Percentiles rank a stretch among this genome's conserved stretches.
Evolutionary conservation across 2,329 filamentous ascomycete genomes (phyloP).

Genomic region (Xylaria polymorpha): DNA sequence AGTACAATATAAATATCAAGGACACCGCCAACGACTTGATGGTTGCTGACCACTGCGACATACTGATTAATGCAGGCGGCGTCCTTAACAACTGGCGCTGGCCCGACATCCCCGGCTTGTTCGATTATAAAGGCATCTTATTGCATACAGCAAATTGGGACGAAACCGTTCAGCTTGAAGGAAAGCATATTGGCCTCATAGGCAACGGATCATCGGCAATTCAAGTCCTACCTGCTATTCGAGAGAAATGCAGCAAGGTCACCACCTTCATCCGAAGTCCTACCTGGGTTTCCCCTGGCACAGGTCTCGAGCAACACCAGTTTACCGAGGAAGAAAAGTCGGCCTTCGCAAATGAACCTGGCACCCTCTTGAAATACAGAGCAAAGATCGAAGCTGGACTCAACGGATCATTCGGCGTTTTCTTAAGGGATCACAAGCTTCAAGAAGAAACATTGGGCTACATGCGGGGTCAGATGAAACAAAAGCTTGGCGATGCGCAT

Average conservation of each 20-base stretch:
- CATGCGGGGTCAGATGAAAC: conserved; percentile 58
- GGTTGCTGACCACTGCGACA: conserved; percentile 38
- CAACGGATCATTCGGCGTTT: conserved; percentile 65
- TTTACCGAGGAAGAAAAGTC: conserved; percentile 59
- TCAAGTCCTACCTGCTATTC: conserved; percentile 51
- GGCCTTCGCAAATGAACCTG: conserved; percentile 61
- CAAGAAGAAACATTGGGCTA: conserved; percentile 46
- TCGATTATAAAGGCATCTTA: conserved; percentile 47
- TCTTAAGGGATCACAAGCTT: conserved; percentile 44
- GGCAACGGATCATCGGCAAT: conserved; percentile 49
- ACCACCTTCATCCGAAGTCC: conserved; percentile 53
- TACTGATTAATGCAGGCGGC: conserved; percentile 52
- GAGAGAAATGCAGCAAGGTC: conserved; percentile 30
- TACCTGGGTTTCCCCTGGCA: conserved; percentile 56
- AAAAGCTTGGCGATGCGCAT: conserved; percentile 49
- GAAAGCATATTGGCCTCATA: conserved; percentile 49
- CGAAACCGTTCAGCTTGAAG: conserved; percentile 40
- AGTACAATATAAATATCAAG: conserved; percentile 39
- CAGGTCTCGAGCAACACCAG: conserved; percentile 60
- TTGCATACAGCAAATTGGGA: conserved; percentile 51
- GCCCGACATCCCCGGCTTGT: conserved; percentile 48
- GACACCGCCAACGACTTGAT: conserved; percentile 22
- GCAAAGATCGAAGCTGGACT: conserved; percentile 61
- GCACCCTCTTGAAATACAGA: conserved; percentile 63
- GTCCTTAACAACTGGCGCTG: conserved; percentile 45